These are phyloP conservation scores for Lasiosphaeris hirsuta DNA, from an alignment of 495 filamentous ascomycete species.

Conservation along the genomic window DNA sequence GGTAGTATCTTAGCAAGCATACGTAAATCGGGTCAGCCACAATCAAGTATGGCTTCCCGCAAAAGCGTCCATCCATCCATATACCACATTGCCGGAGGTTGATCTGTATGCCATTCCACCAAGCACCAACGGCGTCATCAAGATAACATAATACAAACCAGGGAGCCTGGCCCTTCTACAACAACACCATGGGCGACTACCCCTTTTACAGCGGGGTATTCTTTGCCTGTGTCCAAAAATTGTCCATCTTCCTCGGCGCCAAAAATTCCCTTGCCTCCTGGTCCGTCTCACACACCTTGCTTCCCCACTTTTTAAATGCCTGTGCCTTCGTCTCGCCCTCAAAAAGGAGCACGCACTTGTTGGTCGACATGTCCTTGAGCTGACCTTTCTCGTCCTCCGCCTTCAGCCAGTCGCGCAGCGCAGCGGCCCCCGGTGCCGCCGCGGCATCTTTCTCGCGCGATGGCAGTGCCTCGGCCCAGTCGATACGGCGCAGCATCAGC, in stretches of 20 bases:
- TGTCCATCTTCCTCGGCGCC: constrained; percentile 81
- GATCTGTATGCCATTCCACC: too few species aligned
- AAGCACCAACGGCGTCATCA: too few species aligned
- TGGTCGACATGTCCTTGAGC: constrained; percentile 72
- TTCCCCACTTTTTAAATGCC: constrained; percentile 81
- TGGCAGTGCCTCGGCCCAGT: constrained; percentile 86
- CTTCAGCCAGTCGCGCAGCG: constrained; percentile 68
- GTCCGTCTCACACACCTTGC: constrained; percentile 83
- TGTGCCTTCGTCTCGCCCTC: constrained; percentile 79
- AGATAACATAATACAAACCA: too few species aligned
- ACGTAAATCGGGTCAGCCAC: too few species aligned
- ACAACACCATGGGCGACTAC: too few species aligned
- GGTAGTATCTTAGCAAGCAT: too few species aligned
- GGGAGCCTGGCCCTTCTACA: too few species aligned
- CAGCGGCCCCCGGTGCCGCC: constrained; percentile 39
- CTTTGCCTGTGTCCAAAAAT: constrained; percentile 94
- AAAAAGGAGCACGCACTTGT: constrained; percentile 78
- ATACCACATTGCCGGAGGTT: too few species aligned
- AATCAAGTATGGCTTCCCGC: too few species aligned
- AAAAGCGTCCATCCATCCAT: too few species aligned
- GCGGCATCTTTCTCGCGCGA: constrained; percentile 57
- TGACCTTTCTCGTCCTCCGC: constrained; percentile 76
- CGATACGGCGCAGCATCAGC: constrained; percentile 86
- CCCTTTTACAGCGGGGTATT: constrained; percentile 19
- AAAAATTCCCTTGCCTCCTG: constrained; percentile 79